Percentiles rank a stretch among this genome's conserved stretches.
phyloP scores from a whole-genome alignment of 306 rosid genomes.

The Argentina anserina region DNA sequence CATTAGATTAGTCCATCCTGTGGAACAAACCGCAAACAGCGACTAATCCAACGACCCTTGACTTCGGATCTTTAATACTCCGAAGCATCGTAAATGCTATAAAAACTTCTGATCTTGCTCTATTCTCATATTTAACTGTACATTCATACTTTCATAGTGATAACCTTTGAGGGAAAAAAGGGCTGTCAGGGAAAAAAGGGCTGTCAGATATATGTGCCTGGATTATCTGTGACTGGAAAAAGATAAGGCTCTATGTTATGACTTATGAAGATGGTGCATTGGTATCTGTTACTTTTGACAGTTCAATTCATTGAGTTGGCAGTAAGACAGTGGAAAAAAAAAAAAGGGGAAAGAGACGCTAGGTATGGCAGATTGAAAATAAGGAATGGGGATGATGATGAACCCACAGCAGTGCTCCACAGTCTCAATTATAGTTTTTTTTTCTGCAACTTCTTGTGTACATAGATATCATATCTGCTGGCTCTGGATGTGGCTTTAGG shows the following conservation, averaged over 20 bases:
- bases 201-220: constrained; percentile 41
- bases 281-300: constrained; percentile 29
- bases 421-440: constrained; percentile 33
- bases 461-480: constrained; percentile 19
- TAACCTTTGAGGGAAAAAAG: constrained; percentile 31
- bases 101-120: constrained; percentile 13
- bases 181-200: constrained; percentile 34
- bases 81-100: too few relatives aligned
- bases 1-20: not conserved
- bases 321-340: constrained; percentile 7
- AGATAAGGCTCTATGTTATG: constrained; percentile 25
- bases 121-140: constrained; percentile 23
- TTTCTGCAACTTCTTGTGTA: constrained; percentile 21
- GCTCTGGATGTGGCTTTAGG: not conserved
- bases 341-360: not conserved
- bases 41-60: not conserved
- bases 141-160: constrained; percentile 13
- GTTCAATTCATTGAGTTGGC: constrained; percentile 36
- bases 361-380: constrained; percentile 7
- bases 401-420: constrained; percentile 23
- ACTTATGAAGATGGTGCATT: constrained; percentile 29
- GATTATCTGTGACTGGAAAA: constrained; percentile 21
- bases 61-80: not conserved
- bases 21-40: not conserved
- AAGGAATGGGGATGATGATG: constrained; percentile 13